A percentile compares a stretch with the other conserved stretches of the same genome.
Evolutionary conservation across 108 stramenopile genomes (phyloP).

Genomic region (Ochromonas danica): DNA sequence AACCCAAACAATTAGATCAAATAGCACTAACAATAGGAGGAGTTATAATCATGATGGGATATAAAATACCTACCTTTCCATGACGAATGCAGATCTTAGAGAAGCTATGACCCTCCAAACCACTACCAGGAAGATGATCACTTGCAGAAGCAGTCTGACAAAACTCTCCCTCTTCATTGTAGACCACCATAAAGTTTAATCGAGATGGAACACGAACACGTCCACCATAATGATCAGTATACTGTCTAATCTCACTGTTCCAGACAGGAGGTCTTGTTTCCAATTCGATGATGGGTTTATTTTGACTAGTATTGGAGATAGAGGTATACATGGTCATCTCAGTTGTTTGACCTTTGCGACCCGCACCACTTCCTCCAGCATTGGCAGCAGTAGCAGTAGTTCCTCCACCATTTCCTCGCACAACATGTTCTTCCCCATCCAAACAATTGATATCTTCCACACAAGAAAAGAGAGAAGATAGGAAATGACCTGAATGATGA

Average conservation of each 20-base stretch:
- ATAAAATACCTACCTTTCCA: neutral
- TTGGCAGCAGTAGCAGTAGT: neutral
- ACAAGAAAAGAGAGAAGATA: neutral
- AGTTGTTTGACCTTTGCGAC: neutral
- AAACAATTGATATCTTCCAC: too few species aligned
- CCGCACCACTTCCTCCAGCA: neutral
- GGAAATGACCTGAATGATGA: neutral
- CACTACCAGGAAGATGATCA: neutral
- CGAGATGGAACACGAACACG: neutral
- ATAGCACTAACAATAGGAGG: neutral
- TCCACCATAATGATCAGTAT: neutral
- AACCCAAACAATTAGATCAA: neutral
- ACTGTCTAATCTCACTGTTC: neutral
- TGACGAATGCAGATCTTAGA: neutral
- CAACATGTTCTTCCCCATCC: too few species aligned
- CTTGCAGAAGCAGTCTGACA: neutral
- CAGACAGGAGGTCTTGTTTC: neutral
- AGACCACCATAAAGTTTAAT: neutral
- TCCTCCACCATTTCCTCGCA: too few species aligned
- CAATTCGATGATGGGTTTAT: neutral
- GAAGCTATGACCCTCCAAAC: neutral
- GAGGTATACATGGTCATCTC: neutral
- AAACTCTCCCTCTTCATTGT: too few species aligned
- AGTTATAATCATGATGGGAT: neutral
- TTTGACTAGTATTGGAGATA: neutral